Evolutionary conservation across 1,139 yeast species (phyloP).

Genomic region (Suhomyces maxii): DNA sequence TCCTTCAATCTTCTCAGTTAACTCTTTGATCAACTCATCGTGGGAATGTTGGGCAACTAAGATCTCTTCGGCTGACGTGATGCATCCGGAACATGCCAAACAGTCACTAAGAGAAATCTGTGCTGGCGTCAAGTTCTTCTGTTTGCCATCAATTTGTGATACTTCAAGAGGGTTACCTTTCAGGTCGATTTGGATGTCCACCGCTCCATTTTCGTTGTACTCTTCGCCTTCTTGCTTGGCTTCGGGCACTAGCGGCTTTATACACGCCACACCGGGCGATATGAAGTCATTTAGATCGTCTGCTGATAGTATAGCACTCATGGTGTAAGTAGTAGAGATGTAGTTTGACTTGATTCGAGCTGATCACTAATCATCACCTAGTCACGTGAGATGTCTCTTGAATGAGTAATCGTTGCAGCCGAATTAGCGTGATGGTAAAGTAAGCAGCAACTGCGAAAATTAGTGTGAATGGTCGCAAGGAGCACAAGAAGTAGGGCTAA

Average conservation of each 20-base stretch:
- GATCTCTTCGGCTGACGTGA: constrained; percentile 94
- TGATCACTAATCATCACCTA: no score
- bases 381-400: not conserved
- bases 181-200: constrained; percentile 66
- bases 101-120: constrained; percentile 91
- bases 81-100: constrained; percentile 95
- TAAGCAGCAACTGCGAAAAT: no score
- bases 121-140: constrained; percentile 65
- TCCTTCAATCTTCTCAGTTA: constrained; percentile 33
- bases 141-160: constrained; percentile 54
- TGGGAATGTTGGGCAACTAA: constrained; percentile 90
- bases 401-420: no score
- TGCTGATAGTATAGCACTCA: constrained; percentile 87
- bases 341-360: not conserved
- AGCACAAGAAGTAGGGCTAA: no score
- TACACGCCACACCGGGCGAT: constrained; percentile 91
- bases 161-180: constrained; percentile 73
- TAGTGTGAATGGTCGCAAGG: no score
- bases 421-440: no score
- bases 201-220: constrained; percentile 33
- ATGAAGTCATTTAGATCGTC: constrained; percentile 94
- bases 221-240: constrained; percentile 8
- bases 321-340: constrained; percentile 20
- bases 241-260: constrained; percentile 70
- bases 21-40: constrained; percentile 65